These are phyloP conservation scores for Rhodotorula graminis DNA, from an alignment of 768 basidiomycete species.

Conservation along the genomic window DNA sequence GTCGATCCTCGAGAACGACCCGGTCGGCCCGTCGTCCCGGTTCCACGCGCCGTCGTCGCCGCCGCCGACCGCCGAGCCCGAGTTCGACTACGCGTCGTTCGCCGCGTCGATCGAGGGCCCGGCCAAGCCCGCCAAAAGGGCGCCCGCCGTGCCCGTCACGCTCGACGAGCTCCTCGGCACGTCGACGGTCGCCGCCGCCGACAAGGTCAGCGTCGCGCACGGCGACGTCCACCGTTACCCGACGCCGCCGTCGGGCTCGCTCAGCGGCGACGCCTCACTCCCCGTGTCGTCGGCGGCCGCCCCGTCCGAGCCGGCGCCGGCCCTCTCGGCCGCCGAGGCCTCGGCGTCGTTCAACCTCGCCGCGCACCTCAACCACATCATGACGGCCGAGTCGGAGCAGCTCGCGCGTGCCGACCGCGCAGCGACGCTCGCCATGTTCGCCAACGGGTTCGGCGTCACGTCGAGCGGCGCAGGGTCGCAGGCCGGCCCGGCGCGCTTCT, in stretches of 20 bases:
- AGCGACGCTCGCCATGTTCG: conserved; percentile 25
- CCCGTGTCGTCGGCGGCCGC: too few species aligned
- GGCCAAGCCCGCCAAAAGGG: neutral
- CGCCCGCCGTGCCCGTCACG: neutral
- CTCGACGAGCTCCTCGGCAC: conserved; percentile 16
- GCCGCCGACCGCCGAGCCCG: neutral
- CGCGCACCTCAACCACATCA: conserved; percentile 1
- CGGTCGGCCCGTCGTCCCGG: conserved; percentile 7
- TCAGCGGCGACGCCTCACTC: neutral
- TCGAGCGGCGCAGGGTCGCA: neutral
- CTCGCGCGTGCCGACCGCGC: conserved; percentile 26
- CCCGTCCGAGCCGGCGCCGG: neutral
- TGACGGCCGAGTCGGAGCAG: conserved; percentile 13
- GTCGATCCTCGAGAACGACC: conserved; percentile 36
- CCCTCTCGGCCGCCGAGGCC: neutral
- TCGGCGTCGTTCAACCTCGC: conserved; percentile 18
- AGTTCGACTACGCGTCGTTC: conserved; percentile 27
- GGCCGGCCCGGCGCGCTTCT: neutral
- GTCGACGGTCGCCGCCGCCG: neutral
- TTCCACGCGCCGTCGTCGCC: conserved; percentile 1
- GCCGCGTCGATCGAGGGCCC: conserved; percentile 33
- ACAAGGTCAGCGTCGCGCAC: too few species aligned
- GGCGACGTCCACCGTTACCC: conserved; percentile 12
- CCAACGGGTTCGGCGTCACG: conserved; percentile 21
- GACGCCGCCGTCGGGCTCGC: conserved; percentile 21